Evolutionary conservation across 164 flowering plant species (phyloP).

Genomic region (Umbellularia californica): DNA sequence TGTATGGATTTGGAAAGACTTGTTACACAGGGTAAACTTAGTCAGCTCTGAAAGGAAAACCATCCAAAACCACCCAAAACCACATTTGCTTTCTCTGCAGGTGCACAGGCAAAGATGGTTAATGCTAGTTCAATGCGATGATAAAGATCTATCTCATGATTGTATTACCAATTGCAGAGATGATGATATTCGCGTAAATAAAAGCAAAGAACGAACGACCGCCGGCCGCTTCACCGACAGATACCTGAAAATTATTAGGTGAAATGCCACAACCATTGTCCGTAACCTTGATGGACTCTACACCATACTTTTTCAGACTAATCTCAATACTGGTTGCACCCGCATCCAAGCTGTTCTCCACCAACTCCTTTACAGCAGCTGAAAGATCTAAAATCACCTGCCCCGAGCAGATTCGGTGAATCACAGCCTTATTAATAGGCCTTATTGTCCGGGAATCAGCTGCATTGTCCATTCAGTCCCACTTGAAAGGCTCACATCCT

Average conservation of each 20-base stretch:
- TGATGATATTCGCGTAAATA: too few species aligned
- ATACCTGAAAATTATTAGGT: conserved; percentile 77
- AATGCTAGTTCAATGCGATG: too few species aligned
- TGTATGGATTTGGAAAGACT: too few species aligned
- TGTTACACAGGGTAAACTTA: too few species aligned
- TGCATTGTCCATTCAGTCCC: conserved; percentile 26
- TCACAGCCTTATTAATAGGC: conserved; percentile 64
- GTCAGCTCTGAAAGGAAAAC: too few species aligned
- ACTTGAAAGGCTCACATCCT: conserved; percentile 7
- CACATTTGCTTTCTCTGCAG: too few species aligned
- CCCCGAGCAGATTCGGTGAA: conserved; percentile 87
- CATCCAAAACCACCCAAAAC: too few species aligned
- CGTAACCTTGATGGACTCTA: conserved; percentile 74
- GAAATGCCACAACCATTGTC: conserved; percentile 94
- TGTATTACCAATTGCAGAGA: too few species aligned
- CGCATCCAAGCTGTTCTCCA: conserved; percentile 99
- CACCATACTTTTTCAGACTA: conserved; percentile 66
- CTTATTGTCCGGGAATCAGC: conserved; percentile 37
- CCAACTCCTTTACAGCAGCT: conserved; percentile 94
- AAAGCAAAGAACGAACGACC: too few species aligned
- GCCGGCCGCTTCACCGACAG: neutral
- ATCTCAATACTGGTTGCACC: conserved; percentile 87
- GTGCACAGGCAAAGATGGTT: too few species aligned
- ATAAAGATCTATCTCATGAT: too few species aligned
- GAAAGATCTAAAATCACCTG: conserved; percentile 92